Evolutionary conservation across 78 protist genomes (phyloP).

Genomic region (Dictyostelium brefeldianum): DNA sequence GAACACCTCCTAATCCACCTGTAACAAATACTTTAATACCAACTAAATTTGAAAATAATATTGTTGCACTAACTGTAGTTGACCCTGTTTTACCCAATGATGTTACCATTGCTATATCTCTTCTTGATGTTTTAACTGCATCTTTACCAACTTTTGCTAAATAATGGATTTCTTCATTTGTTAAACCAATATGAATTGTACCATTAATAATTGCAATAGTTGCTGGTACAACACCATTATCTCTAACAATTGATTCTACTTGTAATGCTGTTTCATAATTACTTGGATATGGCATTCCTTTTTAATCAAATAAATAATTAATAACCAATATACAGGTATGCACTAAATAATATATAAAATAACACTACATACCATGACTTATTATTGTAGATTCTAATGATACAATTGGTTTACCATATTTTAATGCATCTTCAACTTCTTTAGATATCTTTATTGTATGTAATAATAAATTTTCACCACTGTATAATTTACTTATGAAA

Average conservation of each 20-base stretch:
- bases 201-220: constrained; percentile 94
- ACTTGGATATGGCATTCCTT: constrained; percentile 14
- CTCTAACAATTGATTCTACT: constrained; percentile 92
- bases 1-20: constrained; percentile 99
- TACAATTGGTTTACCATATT: constrained; percentile 88
- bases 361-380: constrained; percentile 95
- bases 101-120: constrained; percentile 94
- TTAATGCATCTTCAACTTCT: constrained; percentile 59
- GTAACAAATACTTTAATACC: constrained; percentile 90
- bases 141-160: constrained; percentile 77
- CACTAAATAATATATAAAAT: too few species aligned
- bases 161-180: constrained; percentile 25
- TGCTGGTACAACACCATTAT: constrained; percentile 98
- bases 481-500: neutral
- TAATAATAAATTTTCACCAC: neutral
- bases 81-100: constrained; percentile 86
- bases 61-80: constrained; percentile 98
- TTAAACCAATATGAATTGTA: constrained; percentile 76
- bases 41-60: constrained; percentile 85
- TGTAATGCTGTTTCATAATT: constrained; percentile 84
- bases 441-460: neutral
- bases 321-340: too few species aligned
- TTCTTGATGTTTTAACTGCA: constrained; percentile 89
- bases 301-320: too few species aligned
- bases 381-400: constrained; percentile 98